Evolutionary conservation across 306 rosid species (phyloP).

Genomic region (Fragaria vesca): DNA sequence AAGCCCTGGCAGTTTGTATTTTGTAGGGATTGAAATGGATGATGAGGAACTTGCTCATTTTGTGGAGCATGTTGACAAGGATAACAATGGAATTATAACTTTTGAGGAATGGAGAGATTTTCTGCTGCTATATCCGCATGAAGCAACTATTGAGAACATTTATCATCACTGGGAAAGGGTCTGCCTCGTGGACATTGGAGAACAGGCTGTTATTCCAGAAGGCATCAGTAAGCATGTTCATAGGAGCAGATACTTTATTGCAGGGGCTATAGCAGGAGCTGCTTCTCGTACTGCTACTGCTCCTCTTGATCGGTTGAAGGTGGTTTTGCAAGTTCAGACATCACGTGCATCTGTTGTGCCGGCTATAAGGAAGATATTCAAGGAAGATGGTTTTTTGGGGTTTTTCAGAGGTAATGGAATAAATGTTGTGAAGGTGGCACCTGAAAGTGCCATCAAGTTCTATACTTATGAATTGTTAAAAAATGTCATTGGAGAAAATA

Average conservation of each 20-base stretch:
- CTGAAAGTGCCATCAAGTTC: slow-evolving; percentile 92
- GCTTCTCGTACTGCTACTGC: slow-evolving; percentile 95
- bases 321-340: slow-evolving; percentile 83
- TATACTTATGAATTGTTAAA: slow-evolving; percentile 78
- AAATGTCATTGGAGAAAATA: slow-evolving; percentile 44
- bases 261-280: slow-evolving; percentile 95
- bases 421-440: slow-evolving; percentile 92
- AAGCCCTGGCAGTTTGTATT: slow-evolving; percentile 57
- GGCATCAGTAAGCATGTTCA: slow-evolving; percentile 85
- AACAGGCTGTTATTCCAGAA: slow-evolving; percentile 81
- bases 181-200: slow-evolving; percentile 93
- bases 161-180: slow-evolving; percentile 93
- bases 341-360: slow-evolving; percentile 55
- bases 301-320: slow-evolving; percentile 92
- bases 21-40: slow-evolving; percentile 88
- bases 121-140: slow-evolving; percentile 91
- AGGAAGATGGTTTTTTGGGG: slow-evolving; percentile 69
- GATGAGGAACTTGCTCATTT: slow-evolving; percentile 93
- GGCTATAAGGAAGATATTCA: slow-evolving; percentile 68
- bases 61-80: slow-evolving; percentile 96
- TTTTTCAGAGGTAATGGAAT: slow-evolving; percentile 94
- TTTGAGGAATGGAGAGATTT: slow-evolving; percentile 98
- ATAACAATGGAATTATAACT: slow-evolving; percentile 87
- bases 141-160: slow-evolving; percentile 94
- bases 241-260: slow-evolving; percentile 82